phyloP scores from a whole-genome alignment of 495 filamentous ascomycete species.

The Penicillium soppii region DNA sequence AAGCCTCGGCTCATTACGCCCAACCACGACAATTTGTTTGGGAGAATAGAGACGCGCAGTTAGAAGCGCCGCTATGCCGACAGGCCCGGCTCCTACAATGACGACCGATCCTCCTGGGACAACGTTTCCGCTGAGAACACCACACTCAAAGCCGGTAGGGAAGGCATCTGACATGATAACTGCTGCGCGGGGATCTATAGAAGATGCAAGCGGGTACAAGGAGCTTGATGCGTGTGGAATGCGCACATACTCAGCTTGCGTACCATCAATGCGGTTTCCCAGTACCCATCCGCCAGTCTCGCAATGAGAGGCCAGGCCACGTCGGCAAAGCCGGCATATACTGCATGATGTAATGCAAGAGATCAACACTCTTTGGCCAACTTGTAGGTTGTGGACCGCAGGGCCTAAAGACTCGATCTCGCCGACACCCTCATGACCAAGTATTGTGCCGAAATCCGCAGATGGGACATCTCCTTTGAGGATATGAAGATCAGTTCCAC shows the following conservation, averaged over 20 bases:
- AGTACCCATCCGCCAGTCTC: constrained; percentile 42
- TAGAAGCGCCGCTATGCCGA: constrained; percentile 46
- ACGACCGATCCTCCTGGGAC: constrained; percentile 42
- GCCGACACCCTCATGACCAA: constrained; percentile 82
- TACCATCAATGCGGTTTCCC: constrained; percentile 47
- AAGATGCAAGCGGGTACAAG: constrained; percentile 36
- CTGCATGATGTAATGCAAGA: constrained; percentile 40
- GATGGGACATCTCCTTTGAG: constrained; percentile 65
- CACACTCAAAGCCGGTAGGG: constrained; percentile 48
- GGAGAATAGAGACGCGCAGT: constrained; percentile 46
- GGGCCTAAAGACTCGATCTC: constrained; percentile 67
- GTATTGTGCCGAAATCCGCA: constrained; percentile 70
- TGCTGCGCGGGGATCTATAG: constrained; percentile 33
- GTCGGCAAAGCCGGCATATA: constrained; percentile 36
- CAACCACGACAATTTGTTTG: constrained; percentile 38
- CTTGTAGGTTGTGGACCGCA: constrained; percentile 48
- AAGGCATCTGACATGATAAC: constrained; percentile 47
- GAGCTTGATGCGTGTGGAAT: constrained; percentile 45
- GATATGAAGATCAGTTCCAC: constrained; percentile 77
- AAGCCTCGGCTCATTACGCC: constrained; percentile 38
- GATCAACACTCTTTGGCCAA: constrained; percentile 41
- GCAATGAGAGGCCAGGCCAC: constrained; percentile 38
- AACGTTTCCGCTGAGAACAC: constrained; percentile 42
- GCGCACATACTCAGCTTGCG: constrained; percentile 51
- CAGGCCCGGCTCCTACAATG: constrained; percentile 49